Base-by-base conservation (phyloP, 176 grass and related monocot species). In the Oryza glumipatula region DNA sequence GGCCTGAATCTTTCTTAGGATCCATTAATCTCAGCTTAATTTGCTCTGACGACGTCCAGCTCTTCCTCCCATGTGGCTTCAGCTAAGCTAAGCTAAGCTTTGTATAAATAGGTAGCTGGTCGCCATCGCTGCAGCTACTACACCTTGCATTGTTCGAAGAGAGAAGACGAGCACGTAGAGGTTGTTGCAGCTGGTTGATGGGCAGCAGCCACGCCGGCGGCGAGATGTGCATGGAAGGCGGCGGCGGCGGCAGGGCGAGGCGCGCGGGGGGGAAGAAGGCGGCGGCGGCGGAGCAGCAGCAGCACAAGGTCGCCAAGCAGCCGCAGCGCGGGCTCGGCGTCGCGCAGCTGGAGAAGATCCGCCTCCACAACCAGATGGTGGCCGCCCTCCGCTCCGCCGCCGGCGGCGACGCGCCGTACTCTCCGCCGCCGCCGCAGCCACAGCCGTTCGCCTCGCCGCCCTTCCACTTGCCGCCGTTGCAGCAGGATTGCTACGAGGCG, bases 261-360 rank as follows among this genome's bases (percentile, higher is more conserved):
- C 67, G 84, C 0, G 80, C 28, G 28, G 30, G 80, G 26, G 65
- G 58, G 36, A 38, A 38, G 36, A 65, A 61, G 70, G 13, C 11
- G 4, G 10, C 9, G 45, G 46, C 30, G 4, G 10, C 9, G 45
- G 61, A 28, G 26, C 26, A 46, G 56, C 72, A 52, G 35, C 76
- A 47, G 74, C 30, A 76, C 4, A 83, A 83, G 76, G 47, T 30
- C 13, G 70, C 15, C 67, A 79, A 82, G 80, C 89, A 84, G 84
- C 89, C 89, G 84, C 89, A 83, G 84, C 84, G 89, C 22, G 89
- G 89, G 15, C 89, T 87, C 30, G 89, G 89, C 61, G 86, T 88
- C 28, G 86, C 90, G 60, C 86, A 85, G 79, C 82, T 77, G 12
- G 88, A 90, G 84, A 90, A 83, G 88, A 90, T 90, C 88, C 74